Conservation (phyloP, 495 filamentous ascomycete genomes). For the Penicillium cosmopolitanum region DNA sequence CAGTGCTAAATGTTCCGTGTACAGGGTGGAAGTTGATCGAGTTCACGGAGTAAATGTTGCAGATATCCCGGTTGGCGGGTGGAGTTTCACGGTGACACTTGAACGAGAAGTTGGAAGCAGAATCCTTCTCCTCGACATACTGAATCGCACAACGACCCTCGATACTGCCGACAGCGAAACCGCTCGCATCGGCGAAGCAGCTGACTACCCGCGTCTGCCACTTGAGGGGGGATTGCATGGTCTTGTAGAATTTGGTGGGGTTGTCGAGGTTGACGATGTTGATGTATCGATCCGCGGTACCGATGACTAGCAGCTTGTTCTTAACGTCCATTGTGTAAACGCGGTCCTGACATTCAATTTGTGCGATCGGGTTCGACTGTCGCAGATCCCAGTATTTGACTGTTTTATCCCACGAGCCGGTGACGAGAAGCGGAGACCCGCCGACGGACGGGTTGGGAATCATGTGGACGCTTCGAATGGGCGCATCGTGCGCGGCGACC, state of each 20-base stretch:
- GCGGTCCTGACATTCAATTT: constrained; percentile 72
- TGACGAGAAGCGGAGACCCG: constrained; percentile 69
- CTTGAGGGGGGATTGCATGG: constrained; percentile 80
- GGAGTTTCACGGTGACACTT: constrained; percentile 87
- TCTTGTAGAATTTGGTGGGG: constrained; percentile 78
- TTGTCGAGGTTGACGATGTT: constrained; percentile 83
- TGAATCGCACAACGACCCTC: constrained; percentile 90
- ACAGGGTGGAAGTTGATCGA: constrained; percentile 86
- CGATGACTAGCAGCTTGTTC: constrained; percentile 77
- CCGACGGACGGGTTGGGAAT: constrained; percentile 57
- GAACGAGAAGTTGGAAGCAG: constrained; percentile 83
- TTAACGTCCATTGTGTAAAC: constrained; percentile 87
- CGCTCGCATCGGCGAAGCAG: constrained; percentile 80
- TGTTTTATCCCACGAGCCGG: constrained; percentile 95
- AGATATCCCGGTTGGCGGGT: constrained; percentile 61
- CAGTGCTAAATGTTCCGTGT: constrained; percentile 88
- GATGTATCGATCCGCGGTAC: constrained; percentile 85
- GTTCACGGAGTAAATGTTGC: constrained; percentile 88
- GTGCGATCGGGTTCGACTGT: constrained; percentile 61
- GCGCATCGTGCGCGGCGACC: constrained; percentile 78
- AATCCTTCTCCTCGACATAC: constrained; percentile 86
- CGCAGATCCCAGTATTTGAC: constrained; percentile 96
- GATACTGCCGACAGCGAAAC: constrained; percentile 86
- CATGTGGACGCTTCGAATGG: constrained; percentile 79
- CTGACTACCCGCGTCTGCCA: constrained; percentile 86